Evolutionary conservation across 176 grass and related monocot genomes (phyloP), one percentile per base, ranked within the genome.

Genomic region (Cocos nucifera): DNA sequence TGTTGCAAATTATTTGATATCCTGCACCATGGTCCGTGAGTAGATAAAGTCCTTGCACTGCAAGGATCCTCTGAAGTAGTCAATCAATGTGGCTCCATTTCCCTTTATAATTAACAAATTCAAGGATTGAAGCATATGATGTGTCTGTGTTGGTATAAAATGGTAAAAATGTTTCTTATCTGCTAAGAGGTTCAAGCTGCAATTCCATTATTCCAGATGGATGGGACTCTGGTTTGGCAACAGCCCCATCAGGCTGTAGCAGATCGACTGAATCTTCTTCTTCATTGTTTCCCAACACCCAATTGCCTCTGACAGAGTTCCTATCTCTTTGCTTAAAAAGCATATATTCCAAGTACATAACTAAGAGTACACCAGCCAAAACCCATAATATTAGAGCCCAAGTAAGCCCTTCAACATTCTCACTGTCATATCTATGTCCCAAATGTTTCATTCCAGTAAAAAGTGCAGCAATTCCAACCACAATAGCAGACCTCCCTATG

Each of bases 361-460:
- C 84, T 65, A 89, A 52, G 63, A 85, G 74, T 10, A 69, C 67
- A 18, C 51, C 68, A 19, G 77, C 77, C 78, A 98, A 71, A 49
- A 98, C 75, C 93, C 84, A 98, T 30, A 86, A 28, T 72, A 86
- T 67, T 57, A 98, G 72, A 6, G 81, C 84, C 93, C 84, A 98
- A 67, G 78, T 88, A 62, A 92, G 81, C 50, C 78, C 85, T 70
- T 98, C 84, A 61, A 73, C 81, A 69, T 91, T 89, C 78, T 98
- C 87, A 53, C 87, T 86, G 66, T 79, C 84, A 58, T 92, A 87
- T 62, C 78, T 77, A 48, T 85, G 73, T 53, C 84, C 87, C 23
- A 98, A 79, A 80, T 98, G 93, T 67, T 83, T 92, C 87, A 98
- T 85, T 22, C 93, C 87, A 0, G 76, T 98, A 78, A 98, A 88